Evolutionary conservation across 108 stramenopile species (phyloP), one percentile per base, ranked within the genome.

Genomic region (Hondaea fermentalgiana): DNA sequence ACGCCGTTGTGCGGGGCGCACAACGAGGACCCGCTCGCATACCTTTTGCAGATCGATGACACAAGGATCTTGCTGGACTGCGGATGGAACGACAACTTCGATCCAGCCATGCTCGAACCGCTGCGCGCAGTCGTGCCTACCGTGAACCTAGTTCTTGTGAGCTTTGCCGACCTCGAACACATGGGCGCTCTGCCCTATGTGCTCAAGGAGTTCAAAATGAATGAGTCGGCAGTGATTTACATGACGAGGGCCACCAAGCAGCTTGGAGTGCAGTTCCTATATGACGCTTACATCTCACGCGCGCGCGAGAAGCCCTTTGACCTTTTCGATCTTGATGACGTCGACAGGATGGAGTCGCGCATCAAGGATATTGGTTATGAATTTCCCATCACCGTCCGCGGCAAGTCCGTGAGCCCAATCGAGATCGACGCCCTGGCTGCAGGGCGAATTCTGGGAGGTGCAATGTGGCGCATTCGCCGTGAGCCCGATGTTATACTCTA

Each of bases 1-100:
- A 83, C 76, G 76, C 76, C 76, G 51, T 25, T 83, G 45, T 83
- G 45, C 49, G 76, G 76, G 51, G 45, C 76, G 49, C 76, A 83
- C 76, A 53, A 47, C n/a, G 76, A 83, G 51, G 76, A 47, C 76
- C 76, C 76, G 3, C 49, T 83, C 43, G 51, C 49, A 1, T 83
- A 53, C 16, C 51, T 83, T 47, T 53, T 83, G 49, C 49, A 83
- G 51, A 53, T 83, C 51, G 76, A 83, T 23, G 49, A 83, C 49
- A 83, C 76, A 6, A 21, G 76, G 25, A 83, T 83, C 51, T 45
- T 83, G 51, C 28, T 83, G 76, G 76, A 83, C 76, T 83, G 76
- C 76, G 76, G 76, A 2, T 83, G 76, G 76, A 53, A 83, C 51
- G 76, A 83, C 23, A 53, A 12, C 76, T 83, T 83, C 3, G 49